Percentiles rank a stretch among this genome's conserved stretches.
Evolutionary conservation across 805 yeast species (phyloP).

Genomic region (Candida sphagnicola): DNA sequence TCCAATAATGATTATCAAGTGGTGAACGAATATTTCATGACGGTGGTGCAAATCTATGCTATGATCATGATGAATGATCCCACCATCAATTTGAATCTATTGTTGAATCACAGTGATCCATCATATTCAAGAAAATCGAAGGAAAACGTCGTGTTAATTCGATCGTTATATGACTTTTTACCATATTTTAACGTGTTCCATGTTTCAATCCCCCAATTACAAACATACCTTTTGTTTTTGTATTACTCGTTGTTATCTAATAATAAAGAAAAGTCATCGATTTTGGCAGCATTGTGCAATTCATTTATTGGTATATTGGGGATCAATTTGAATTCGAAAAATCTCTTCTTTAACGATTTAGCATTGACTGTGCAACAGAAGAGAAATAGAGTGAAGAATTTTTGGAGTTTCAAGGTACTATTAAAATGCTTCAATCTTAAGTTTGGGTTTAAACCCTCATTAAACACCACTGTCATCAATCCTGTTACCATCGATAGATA

Average conservation of each 20-base stretch:
- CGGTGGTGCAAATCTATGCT: constrained; percentile 45
- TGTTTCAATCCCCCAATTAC: constrained; percentile 45
- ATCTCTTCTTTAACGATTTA: constrained; percentile 44
- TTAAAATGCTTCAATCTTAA: constrained; percentile 39
- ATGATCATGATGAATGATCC: constrained; percentile 51
- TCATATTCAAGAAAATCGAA: constrained; percentile 16
- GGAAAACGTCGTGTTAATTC: constrained; percentile 11
- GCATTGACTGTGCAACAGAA: constrained; percentile 34
- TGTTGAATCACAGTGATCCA: constrained; percentile 36
- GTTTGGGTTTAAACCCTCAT: constrained; percentile 44
- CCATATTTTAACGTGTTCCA: constrained; percentile 48
- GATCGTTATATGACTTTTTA: constrained; percentile 41
- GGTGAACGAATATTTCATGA: constrained; percentile 41
- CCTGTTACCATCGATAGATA: constrained; percentile 45
- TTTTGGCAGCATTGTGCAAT: constrained; percentile 36
- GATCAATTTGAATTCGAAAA: constrained; percentile 38
- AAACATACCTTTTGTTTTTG: constrained; percentile 46
- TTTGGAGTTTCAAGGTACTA: constrained; percentile 45
- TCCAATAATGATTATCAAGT: constrained; percentile 41
- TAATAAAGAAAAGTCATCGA: constrained; percentile 37
- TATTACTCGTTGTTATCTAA: constrained; percentile 44
- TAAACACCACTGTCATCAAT: constrained; percentile 43
- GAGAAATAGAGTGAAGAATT: constrained; percentile 37
- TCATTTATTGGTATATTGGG: constrained; percentile 41
- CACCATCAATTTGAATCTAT: constrained; percentile 35